phyloP scores from a whole-genome alignment of 1,284 basidiomycete genomes.

The Ceratobasidium sp. region DNA sequence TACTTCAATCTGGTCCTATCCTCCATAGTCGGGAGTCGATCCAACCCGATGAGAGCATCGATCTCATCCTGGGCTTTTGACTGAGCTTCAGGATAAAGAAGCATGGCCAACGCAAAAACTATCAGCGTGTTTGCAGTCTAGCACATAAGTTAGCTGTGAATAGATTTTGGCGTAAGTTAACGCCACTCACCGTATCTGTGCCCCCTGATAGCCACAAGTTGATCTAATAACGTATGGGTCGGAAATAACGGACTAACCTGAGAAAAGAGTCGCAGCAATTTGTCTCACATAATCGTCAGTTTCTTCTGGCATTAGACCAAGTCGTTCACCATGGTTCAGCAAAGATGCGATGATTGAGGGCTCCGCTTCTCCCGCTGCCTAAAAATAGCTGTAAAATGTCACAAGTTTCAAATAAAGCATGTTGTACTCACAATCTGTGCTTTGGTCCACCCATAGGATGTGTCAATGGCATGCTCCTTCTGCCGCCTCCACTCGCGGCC shows the following conservation, averaged over 20 bases:
- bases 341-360: conserved; percentile 15
- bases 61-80: conserved; percentile 21
- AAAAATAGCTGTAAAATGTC: neutral
- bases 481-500: neutral
- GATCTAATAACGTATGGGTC: neutral
- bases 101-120: conserved; percentile 38
- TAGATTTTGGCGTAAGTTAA: neutral
- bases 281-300: conserved; percentile 1
- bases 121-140: conserved; percentile 8
- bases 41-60: conserved; percentile 22
- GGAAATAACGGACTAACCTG: neutral
- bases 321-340: neutral
- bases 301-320: neutral
- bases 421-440: neutral
- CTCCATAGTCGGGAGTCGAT: conserved; percentile 15
- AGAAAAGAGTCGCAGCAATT: neutral
- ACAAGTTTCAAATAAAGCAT: neutral
- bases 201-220: conserved; percentile 7
- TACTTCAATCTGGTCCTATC: neutral
- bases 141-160: neutral
- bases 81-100: conserved; percentile 43
- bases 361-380: neutral
- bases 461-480: neutral
- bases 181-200: conserved; percentile 11
- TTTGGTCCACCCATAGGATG: neutral